Conservation (phyloP, 2,329 filamentous ascomycete species). For the Talaromyces sp. region DNA sequence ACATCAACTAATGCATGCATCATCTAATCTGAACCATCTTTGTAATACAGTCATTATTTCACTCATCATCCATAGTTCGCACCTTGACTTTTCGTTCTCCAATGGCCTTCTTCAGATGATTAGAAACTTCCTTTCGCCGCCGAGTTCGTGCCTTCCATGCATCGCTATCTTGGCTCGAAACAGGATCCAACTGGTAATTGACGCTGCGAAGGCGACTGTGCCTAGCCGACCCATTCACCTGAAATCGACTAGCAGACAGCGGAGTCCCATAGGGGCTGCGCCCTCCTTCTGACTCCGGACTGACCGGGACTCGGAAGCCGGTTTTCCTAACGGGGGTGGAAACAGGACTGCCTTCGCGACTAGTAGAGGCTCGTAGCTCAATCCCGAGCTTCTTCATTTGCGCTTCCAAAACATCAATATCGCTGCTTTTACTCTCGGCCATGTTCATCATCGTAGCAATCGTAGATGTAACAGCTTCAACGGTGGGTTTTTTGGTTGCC, state of each 20-base stretch:
- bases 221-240: conserved; percentile 35
- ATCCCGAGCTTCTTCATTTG: conserved; percentile 75
- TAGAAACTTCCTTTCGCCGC: conserved; percentile 32
- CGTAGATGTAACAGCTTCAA: conserved; percentile 87
- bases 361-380: conserved; percentile 29
- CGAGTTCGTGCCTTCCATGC: conserved; percentile 39
- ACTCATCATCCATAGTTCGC: conserved; percentile 28
- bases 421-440: conserved; percentile 85
- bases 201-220: conserved; percentile 35
- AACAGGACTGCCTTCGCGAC: conserved; percentile 41
- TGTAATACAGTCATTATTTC: conserved; percentile 13
- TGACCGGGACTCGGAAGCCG: conserved; percentile 33
- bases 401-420: conserved; percentile 84
- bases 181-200: conserved; percentile 28
- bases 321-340: conserved; percentile 37
- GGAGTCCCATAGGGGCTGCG: conserved; percentile 43
- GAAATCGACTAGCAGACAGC: conserved; percentile 39
- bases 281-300: conserved; percentile 39
- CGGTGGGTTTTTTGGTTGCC: conserved; percentile 67
- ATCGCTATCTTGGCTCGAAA: conserved; percentile 32
- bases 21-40: not conserved
- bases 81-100: conserved; percentile 25
- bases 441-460: conserved; percentile 90
- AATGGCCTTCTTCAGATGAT: conserved; percentile 29
- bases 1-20: conserved; percentile 9